Conservation (phyloP, 2,329 filamentous ascomycete genomes). For the Xylariaceae sp. region DNA sequence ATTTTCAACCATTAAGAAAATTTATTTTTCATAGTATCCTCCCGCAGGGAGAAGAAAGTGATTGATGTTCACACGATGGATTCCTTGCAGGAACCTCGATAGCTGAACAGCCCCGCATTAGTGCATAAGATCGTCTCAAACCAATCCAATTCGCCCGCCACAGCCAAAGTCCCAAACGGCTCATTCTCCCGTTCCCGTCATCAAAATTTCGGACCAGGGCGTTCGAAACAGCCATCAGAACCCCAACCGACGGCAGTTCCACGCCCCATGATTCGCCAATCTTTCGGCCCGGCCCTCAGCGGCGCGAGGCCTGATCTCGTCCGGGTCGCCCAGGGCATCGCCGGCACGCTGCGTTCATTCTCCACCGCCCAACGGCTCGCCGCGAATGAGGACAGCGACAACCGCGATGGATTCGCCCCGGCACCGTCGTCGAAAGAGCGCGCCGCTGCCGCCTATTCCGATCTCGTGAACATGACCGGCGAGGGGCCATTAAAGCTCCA, state of each 20-base stretch:
- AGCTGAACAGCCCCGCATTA: not conserved
- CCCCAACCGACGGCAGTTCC: constrained; percentile 14
- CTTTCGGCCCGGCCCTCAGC: constrained; percentile 25
- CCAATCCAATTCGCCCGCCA: not conserved
- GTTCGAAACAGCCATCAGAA: constrained; percentile 7
- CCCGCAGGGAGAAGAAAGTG: not conserved
- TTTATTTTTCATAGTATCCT: not conserved
- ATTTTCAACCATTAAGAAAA: not conserved
- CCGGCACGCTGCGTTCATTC: constrained; percentile 31
- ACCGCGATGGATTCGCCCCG: not conserved
- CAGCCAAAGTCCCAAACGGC: not conserved
- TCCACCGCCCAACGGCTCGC: constrained; percentile 28
- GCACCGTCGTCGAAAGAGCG: constrained; percentile 20
- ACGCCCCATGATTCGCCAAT: constrained; percentile 31
- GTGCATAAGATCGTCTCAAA: not conserved
- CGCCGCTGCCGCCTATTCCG: constrained; percentile 24
- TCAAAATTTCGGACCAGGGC: constrained; percentile 18
- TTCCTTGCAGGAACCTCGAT: not conserved
- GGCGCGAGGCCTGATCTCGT: constrained; percentile 28
- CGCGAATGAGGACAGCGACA: constrained; percentile 3
- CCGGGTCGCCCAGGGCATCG: constrained; percentile 30
- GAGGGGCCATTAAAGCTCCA: not conserved
- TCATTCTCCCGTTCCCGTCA: constrained; percentile 9
- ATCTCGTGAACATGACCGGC: constrained; percentile 22
- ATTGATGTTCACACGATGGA: not conserved